Base-by-base conservation (phyloP, 345 rosid genomes). In the Anacardium occidentale region DNA sequence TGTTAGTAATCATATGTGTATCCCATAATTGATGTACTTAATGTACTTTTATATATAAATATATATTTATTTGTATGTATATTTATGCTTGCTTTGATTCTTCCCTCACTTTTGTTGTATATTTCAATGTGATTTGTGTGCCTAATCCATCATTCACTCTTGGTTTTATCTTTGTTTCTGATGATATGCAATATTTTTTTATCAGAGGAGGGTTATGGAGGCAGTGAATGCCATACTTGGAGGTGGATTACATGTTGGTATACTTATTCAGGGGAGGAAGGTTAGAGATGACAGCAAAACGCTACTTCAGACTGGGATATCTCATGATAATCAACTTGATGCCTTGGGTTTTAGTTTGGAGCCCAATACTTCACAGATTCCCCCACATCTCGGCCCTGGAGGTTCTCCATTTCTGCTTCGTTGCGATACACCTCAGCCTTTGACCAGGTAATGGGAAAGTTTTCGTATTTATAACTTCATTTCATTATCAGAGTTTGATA, bases 161-260 rank as follows among this genome's bases (percentile, higher is more conserved):
- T 29, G 67, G 70, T 73, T 68, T 48, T 7, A 21, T 18, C 0
- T 65, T 51, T 29, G 70, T 64, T 37, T 74, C 77, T 83, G 61
- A 81, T 78, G 62, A 59, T 71, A 21, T 50, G 50, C 53, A 45
- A 37, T 37, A 1, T 29, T 29, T 57, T 74, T 75, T 63, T 69
- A 1, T 29, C 80, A 95, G 99, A 92, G 93, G 84, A 83, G 90
- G 64, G 98, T 93, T 65, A 77, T 90, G 91, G 98, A 95, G 76
- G 99, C 98, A 70, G 84, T 95, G 78, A 88, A 77, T 68, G 84
- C 88, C 0, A 84, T 90, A 61, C 96, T 95, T 79, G 92, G 93
- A 73, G 88, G 93, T 47, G 98, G 91, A 71, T 72, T 91, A 63
- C 87, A 77, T 45, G 78, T 95, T 73, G 97, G 97, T 58, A 88